Evolutionary conservation across 495 filamentous ascomycete species (phyloP).

Genomic region (Parachaetomium inaequale): DNA sequence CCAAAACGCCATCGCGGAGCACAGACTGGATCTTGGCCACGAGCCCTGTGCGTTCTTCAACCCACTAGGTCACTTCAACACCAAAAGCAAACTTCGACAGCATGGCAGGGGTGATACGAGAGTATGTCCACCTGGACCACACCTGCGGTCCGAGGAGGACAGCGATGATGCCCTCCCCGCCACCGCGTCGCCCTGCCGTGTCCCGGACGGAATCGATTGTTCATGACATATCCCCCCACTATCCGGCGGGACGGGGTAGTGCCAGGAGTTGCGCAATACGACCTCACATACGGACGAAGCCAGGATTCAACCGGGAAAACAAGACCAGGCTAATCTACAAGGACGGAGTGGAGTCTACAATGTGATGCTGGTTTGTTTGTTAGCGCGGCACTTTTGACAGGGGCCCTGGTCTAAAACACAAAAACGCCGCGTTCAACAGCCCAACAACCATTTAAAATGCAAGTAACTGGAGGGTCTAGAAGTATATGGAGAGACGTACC

Average conservation of each 20-base stretch:
- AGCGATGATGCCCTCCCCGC: not conserved
- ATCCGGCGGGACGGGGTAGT: not conserved
- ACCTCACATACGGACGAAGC: conserved; percentile 5
- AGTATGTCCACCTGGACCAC: not conserved
- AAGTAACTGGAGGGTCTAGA: too few relatives aligned
- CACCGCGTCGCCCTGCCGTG: not conserved
- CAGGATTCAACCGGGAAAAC: not conserved
- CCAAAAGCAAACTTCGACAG: not conserved
- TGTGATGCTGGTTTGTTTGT: too few relatives aligned
- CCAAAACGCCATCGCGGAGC: not conserved
- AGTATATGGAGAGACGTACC: too few relatives aligned
- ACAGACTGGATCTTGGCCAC: not conserved
- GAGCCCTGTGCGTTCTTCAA: not conserved
- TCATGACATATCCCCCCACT: not conserved
- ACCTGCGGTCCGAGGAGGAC: too few relatives aligned
- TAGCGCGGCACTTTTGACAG: too few relatives aligned
- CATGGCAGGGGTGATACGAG: not conserved
- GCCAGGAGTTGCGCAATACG: conserved; percentile 14
- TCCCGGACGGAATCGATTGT: not conserved
- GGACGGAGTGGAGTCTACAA: too few relatives aligned
- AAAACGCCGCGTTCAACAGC: too few relatives aligned
- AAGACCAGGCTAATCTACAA: not conserved
- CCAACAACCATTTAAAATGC: too few relatives aligned
- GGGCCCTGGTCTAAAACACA: too few relatives aligned
- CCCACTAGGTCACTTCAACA: too few relatives aligned